Percentiles rank a stretch among this genome's conserved stretches.
Evolutionary conservation across 441 rosid genomes (phyloP).

Genomic region (Pelargonium cotyledonis): DNA sequence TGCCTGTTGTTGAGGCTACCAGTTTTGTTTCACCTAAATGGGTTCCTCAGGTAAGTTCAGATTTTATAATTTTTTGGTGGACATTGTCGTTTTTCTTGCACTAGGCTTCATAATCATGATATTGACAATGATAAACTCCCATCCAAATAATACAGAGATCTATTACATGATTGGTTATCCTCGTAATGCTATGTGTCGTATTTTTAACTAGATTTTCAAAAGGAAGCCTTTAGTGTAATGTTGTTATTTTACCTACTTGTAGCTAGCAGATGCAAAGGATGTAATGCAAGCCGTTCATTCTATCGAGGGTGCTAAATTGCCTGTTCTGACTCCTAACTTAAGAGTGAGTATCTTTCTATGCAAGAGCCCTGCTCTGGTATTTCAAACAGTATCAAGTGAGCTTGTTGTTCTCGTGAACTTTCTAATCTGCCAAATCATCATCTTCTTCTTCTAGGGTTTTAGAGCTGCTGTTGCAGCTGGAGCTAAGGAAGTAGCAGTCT

Average conservation of each 20-base stretch:
- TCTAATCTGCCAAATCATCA: constrained; percentile 20
- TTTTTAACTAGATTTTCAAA: too few relatives aligned
- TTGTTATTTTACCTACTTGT: constrained; percentile 18
- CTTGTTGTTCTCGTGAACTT: neutral
- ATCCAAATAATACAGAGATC: neutral
- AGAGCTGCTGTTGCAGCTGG: constrained; percentile 95
- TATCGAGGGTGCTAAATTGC: constrained; percentile 66
- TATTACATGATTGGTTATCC: too few relatives aligned
- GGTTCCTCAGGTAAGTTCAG: constrained; percentile 80
- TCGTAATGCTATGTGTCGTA: too few relatives aligned
- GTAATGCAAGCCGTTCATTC: constrained; percentile 65
- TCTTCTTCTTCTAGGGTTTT: constrained; percentile 62
- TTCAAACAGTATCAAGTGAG: constrained; percentile 7
- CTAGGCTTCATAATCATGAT: neutral
- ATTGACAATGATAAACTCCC: neutral
- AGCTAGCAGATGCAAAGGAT: constrained; percentile 93
- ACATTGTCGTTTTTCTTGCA: neutral
- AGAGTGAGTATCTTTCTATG: constrained; percentile 43
- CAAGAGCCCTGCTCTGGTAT: neutral
- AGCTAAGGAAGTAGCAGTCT: constrained; percentile 88
- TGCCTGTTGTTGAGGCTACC: constrained; percentile 89
- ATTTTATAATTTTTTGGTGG: constrained; percentile 6
- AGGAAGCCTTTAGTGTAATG: neutral
- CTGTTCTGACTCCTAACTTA: constrained; percentile 88
- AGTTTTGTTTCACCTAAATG: constrained; percentile 98